Evolutionary conservation across 2,329 filamentous ascomycete genomes (phyloP), one percentile per base, ranked within the genome.

Genomic region (Cladosporium sp.): DNA sequence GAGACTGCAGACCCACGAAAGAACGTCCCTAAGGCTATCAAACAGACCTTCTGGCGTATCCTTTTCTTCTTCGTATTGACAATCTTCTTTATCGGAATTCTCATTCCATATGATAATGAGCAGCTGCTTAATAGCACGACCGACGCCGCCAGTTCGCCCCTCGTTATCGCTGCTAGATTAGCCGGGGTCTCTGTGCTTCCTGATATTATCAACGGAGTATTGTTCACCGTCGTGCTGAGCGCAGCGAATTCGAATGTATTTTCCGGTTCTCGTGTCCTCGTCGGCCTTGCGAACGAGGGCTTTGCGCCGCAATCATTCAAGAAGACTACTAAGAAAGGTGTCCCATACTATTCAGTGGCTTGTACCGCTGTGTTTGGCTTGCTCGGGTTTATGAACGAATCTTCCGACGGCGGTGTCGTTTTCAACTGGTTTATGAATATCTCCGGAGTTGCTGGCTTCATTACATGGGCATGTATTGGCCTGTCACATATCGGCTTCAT

Each of bases 321-420:
- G 55, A 76, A 79, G 61, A 82, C 77, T 55, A 85, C 77, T 8
- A 74, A 70, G 56, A 72, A 70, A 7, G 86, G 86, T 40, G 84
- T 93, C 0, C 89, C 89, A 0, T 77, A 89, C 55, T 89, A 86
- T 68, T 88, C 84, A 63, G 86, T 92, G 34, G 56, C 67, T 1
- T 66, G 84, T 19, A 85, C 87, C 0, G 76, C 89, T 41, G 64
- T 80, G 3, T 82, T 93, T 58, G 79, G 85, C 1, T 73, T 89
- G 7, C 71, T 95, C 8, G 80, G 84, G 2, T 93, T 90, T 67
- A 70, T 91, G 41, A 84, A 90, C 66, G 77, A 92, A 12, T 85
- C 80, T 6, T 77, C 80, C 53, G 85, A 85, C 63, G 81, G 78
- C 19, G 77, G 85, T 36, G 79, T 56, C n/a, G n/a, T n/a, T n/a